These are phyloP conservation scores for Actinomucor elegans DNA, from an alignment of 371 early-diverging fungal genomes.

Conservation along the genomic window DNA sequence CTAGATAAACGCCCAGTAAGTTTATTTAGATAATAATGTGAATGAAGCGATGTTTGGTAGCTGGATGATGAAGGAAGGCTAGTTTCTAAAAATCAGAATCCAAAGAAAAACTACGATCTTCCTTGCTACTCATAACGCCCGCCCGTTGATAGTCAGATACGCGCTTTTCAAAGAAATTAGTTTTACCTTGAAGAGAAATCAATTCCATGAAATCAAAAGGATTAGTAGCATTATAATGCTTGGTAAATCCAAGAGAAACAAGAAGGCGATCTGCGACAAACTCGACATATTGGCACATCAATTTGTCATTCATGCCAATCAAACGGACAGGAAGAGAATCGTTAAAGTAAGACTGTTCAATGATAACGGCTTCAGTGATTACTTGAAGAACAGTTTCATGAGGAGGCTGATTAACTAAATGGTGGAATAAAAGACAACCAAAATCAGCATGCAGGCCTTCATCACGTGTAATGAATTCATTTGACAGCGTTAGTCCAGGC, in stretches of 20 bases:
- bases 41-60: too few species aligned
- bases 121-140: slow-evolving; percentile 78
- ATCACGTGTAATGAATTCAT: slow-evolving; percentile 99
- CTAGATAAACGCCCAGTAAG: too few species aligned
- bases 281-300: slow-evolving; percentile 99
- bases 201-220: slow-evolving; percentile 99
- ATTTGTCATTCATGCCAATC: slow-evolving; percentile 97
- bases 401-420: slow-evolving; percentile 78
- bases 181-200: slow-evolving; percentile 98
- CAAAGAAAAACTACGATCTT: slow-evolving; percentile 71
- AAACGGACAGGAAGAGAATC: slow-evolving; percentile 95
- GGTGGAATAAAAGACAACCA: slow-evolving; percentile 94
- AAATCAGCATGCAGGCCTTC: slow-evolving; percentile 99
- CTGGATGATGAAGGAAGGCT: too few species aligned
- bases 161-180: slow-evolving; percentile 99
- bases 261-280: slow-evolving; percentile 98
- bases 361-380: slow-evolving; percentile 90
- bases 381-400: slow-evolving; percentile 70
- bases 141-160: slow-evolving; percentile 99
- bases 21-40: too few species aligned
- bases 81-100: too few species aligned
- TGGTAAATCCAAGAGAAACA: slow-evolving; percentile 84
- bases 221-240: slow-evolving; percentile 89
- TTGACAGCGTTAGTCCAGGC: slow-evolving; percentile 99
- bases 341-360: slow-evolving; percentile 95